Conservation (phyloP, 257 asterid genomes). For the Paraleonurus japonicus region DNA sequence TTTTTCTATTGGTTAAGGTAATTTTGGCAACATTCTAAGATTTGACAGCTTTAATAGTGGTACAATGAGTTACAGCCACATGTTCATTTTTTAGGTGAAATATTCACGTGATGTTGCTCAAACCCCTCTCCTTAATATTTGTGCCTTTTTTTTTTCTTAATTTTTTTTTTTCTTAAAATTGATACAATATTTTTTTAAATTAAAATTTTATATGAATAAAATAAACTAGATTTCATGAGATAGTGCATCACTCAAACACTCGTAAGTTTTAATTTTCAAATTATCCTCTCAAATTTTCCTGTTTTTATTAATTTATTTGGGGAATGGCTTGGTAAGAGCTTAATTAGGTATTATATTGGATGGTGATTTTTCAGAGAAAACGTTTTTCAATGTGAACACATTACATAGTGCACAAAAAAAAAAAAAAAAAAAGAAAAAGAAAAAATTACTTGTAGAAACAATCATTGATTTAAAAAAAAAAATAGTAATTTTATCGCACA, state of each 20-base stretch:
- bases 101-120: slow-evolving; percentile 33
- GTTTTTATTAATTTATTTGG: background rate
- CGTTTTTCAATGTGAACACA: background rate
- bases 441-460: background rate
- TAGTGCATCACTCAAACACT: background rate
- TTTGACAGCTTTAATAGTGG: slow-evolving; percentile 29
- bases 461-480: too few relatives aligned
- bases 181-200: too few relatives aligned
- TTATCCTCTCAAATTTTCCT: background rate
- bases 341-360: background rate
- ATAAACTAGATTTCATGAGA: background rate
- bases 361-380: background rate
- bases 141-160: background rate
- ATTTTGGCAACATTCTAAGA: slow-evolving; percentile 29
- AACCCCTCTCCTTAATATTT: slow-evolving; percentile 1
- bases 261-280: background rate
- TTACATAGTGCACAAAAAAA: background rate
- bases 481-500: too few relatives aligned
- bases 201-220: too few relatives aligned
- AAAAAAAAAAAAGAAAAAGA: background rate
- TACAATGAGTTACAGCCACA: slow-evolving; percentile 28
- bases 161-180: background rate
- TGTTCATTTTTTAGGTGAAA: slow-evolving; percentile 28
- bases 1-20: background rate
- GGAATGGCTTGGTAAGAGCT: background rate